These are phyloP conservation scores for Backusella sp. DNA, from an alignment of 192 early-diverging fungal species.

Conservation along the genomic window DNA sequence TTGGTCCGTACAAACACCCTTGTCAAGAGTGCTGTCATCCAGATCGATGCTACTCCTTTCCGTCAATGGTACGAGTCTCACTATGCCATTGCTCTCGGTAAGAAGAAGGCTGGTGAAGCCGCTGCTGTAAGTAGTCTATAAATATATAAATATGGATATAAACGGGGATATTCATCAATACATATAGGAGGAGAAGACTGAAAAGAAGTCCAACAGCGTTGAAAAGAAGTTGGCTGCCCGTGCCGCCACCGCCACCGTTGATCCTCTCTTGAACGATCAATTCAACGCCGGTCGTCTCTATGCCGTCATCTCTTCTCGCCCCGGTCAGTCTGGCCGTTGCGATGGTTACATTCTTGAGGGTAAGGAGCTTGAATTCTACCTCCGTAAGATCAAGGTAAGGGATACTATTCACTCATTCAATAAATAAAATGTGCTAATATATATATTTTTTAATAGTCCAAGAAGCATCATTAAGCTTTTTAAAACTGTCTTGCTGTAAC, in stretches of 20 bases:
- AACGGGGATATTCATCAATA: too few relatives aligned
- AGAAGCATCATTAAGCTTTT: conserved; percentile 25
- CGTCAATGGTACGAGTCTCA: conserved; percentile 99
- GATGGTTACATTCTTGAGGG: conserved; percentile 99
- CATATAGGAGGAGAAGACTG: conserved; percentile 56
- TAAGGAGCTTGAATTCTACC: conserved; percentile 99
- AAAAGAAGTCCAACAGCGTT: conserved; percentile 90
- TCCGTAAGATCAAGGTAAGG: conserved; percentile 78
- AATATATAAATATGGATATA: too few relatives aligned
- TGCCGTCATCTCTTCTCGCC: conserved; percentile 92
- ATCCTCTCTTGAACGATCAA: conserved; percentile 88
- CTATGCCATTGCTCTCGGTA: conserved; percentile 89
- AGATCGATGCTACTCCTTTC: conserved; percentile 99
- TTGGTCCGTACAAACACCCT: conserved; percentile 99
- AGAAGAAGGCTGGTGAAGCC: conserved; percentile 68
- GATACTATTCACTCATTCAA: conserved; percentile 19
- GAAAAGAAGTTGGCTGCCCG: conserved; percentile 84
- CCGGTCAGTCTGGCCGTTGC: conserved; percentile 95
- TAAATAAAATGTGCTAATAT: neutral
- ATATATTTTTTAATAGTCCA: conserved; percentile 21
- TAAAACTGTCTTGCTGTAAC: neutral
- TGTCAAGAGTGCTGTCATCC: conserved; percentile 96
- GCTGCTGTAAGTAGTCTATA: conserved; percentile 12
- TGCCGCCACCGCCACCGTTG: conserved; percentile 82
- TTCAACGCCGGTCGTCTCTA: conserved; percentile 92